A percentile compares a stretch with the other conserved stretches of the same genome.
These are phyloP conservation scores for Solanum rostratum DNA, from an alignment of 257 asterid species.

Conservation along the genomic window DNA sequence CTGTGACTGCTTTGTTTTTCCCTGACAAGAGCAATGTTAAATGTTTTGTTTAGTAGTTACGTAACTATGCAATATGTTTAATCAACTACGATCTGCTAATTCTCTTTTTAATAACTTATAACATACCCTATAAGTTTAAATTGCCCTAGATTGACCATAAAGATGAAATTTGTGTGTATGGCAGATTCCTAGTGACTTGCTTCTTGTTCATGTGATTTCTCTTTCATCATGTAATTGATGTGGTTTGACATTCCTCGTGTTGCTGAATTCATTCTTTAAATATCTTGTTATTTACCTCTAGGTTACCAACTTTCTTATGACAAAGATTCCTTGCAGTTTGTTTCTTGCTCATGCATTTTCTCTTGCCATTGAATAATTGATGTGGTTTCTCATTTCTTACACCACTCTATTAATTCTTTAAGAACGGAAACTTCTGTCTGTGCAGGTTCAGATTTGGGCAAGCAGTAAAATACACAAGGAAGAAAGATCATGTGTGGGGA, in stretches of 20 bases:
- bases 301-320: not conserved
- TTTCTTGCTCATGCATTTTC: not conserved
- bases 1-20: not conserved
- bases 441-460: constrained; percentile 93
- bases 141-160: not conserved
- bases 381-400: not conserved
- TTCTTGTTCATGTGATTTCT: not conserved
- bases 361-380: not conserved
- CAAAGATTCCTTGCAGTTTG: not conserved
- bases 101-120: not conserved
- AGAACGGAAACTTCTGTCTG: not conserved
- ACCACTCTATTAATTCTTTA: not conserved
- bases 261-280: not conserved
- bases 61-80: not conserved
- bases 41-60: not conserved
- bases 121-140: not conserved
- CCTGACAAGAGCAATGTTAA: not conserved
- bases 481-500: constrained; percentile 81
- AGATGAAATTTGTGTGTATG: not conserved
- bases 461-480: constrained; percentile 74
- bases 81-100: not conserved
- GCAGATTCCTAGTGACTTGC: not conserved
- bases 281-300: not conserved
- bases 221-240: not conserved
- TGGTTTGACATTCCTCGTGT: not conserved